Evolutionary conservation across 2,329 filamentous ascomycete genomes (phyloP), one percentile per base, ranked within the genome.

Genomic region (Colletotrichum godetiae): DNA sequence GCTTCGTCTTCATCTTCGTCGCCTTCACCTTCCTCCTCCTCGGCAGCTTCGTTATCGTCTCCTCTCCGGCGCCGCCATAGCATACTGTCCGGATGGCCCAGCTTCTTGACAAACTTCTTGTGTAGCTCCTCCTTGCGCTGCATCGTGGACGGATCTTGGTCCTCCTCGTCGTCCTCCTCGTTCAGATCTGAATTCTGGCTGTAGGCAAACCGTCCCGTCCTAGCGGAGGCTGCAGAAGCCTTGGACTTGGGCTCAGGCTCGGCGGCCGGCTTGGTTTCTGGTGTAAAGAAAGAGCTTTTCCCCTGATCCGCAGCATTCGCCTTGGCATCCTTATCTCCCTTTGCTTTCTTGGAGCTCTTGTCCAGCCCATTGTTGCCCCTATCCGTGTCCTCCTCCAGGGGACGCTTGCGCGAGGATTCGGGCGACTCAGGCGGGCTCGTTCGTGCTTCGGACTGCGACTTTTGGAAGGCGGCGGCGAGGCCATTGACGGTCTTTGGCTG

Each of bases 71-170:
- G 86, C 73, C 92, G 87, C 78, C 90, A 91, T 66, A 93, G 87
- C 76, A 97, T 87, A 79, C 94, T 96, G 79, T 98, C 95, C 1
- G 95, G 92, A 56, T 93, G 91, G 0, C 96, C 95, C 2, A 99
- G 89, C 81, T 96, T 98, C 86, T 94, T 94, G 37, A 98, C 93
- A 79, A 98, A 99, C 77, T 92, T 93, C 74, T 89, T 87, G 80
- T 98, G 97, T 29, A 98, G 84, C 61, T 91, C 91, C 72, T 93
- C 90, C 79, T 93, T 95, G 72, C 87, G 86, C 75, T 85, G 89
- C 76, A 84, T 84, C 29, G 79, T 88, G 1, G 86, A 86, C 3
- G 84, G 83, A 66, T 89, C 89, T 7, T 88, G 86, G 15, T 90
- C 87, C 1, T 85, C 82, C 3, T 83, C 81, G 1, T 82, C 81